Evolutionary conservation across 2,329 filamentous ascomycete species (phyloP), one percentile per base, ranked within the genome.

Genomic region (Ascocoryne sarcoides): DNA sequence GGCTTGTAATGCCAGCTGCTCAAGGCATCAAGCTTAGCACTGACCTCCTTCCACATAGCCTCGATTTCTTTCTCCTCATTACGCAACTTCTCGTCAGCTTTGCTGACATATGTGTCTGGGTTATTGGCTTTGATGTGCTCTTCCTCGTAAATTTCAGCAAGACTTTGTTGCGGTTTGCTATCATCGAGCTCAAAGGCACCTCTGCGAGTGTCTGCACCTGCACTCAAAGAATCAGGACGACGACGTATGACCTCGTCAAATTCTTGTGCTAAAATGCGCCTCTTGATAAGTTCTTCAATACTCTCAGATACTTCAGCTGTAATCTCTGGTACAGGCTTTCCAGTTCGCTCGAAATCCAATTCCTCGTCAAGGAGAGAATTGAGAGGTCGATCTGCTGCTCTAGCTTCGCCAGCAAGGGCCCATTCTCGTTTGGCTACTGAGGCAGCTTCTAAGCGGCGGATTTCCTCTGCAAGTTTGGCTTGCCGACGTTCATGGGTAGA

Each of bases 1-100:
- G 92, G 92, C 63, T 86, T 89, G 74, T 95, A 95, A 65, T 95
- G 84, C 81, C 87, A 94, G 60, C 84, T 94, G 63, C 81, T 89
- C 48, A 98, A 77, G 18, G 85, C 78, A 63, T 98, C 92, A 40
- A 98, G 78, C 47, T 86, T 84, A 33, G 75, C 75, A 56, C 75
- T 80, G 39, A 95, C 72, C 26, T 84, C 82, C 52, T 78, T 83
- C 88, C 92, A 98, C 55, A 95, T 68, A 20, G 70, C 71, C 54
- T 82, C 79, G 39, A 96, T 83, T 59, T 95, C 88, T 43, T 76
- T 73, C 63, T 95, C 87, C 56, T 93, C 85, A 46, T 81, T 82
- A 50, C 76, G 77, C 17, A 87, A 66, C 63, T 89, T 90, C 63
- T 92, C 86, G 55, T 93, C 84, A 23, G 82, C 77, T 51, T 81